These are phyloP conservation scores for Gnaphalium uliginosum DNA, from an alignment of 129 eudicot genomes.

Conservation along the genomic window DNA sequence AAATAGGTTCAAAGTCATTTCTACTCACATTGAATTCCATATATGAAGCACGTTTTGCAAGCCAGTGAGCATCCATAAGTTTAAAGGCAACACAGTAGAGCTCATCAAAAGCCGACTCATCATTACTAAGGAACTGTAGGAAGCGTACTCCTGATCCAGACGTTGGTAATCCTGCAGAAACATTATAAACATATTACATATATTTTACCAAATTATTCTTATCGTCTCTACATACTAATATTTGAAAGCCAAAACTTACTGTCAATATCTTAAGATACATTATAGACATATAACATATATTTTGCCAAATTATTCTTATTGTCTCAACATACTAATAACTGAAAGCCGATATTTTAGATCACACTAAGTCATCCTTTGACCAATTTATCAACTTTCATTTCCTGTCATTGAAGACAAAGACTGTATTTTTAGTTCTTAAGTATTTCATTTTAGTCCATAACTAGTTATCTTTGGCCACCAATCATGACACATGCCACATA, in stretches of 20 bases:
- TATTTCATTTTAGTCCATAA: not conserved
- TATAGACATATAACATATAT: no score
- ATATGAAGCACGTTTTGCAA: slow-evolving; percentile 90
- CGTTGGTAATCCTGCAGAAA: slow-evolving; percentile 69
- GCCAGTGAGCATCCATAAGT: slow-evolving; percentile 95
- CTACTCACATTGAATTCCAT: slow-evolving; percentile 91
- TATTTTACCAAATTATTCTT: not conserved
- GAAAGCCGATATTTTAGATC: not conserved
- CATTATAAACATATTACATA: not conserved
- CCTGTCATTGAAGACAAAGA: not conserved
- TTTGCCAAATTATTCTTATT: no score
- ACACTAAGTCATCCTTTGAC: not conserved
- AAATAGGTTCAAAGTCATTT: not conserved
- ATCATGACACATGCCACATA: slow-evolving; percentile 2
- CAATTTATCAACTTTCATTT: not conserved
- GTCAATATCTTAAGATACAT: no score
- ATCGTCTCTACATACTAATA: not conserved
- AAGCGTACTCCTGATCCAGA: slow-evolving; percentile 65
- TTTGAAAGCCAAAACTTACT: not conserved
- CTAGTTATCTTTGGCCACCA: not conserved
- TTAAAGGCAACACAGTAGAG: slow-evolving; percentile 87
- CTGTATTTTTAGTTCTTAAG: not conserved
- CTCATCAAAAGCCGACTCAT: slow-evolving; percentile 93
- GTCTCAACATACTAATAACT: no score
- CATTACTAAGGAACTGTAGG: slow-evolving; percentile 64